Base-by-base conservation (phyloP, 805 yeast species). In the Candida methanosorbosa region DNA sequence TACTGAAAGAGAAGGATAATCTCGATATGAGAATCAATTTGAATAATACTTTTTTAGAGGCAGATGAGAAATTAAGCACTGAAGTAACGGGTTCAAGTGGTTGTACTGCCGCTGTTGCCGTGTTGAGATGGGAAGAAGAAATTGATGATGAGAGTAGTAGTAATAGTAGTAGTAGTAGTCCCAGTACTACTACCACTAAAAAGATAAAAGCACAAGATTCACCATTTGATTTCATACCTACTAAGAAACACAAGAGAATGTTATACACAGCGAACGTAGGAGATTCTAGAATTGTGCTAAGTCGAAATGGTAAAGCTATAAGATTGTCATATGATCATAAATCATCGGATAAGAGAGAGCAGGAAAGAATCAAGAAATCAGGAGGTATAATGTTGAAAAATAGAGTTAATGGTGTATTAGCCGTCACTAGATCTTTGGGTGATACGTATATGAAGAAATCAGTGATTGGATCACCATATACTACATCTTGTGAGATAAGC, bases 261-360 rank as follows among this genome's bases (percentile, higher is more conserved):
- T 66, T 90, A 26, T 87, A 86, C 49, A 87, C 96, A 0, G 95
- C 96, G 8, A 90, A 92, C 52, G 97, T 85, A 4, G 97, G 98
- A 3, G 98, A 92, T 57, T 77, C 92, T 40, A 70, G 97, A 41
- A 71, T 87, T 13, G 85, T 92, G 2, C 63, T 90, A 31, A 79
- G 73, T 46, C 72, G 96, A 35, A 63, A 64, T n/a, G 86, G 88
- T 1, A 64, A 66, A 40, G 87, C 95, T 3, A 68, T 76, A 40
- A 64, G 98, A 35, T 64, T 90, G 28, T 76, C 95, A 1, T 90
- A 90, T 54, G 98, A 90, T 52, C 98, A 90, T 57, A 88, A 90
- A 54, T 95, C 95, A 2, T 71, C 84, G 2, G 98, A 90, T 56
- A 56, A 61, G 7, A 63, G 75, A 47, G 98, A 90, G 55, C 73